Evolutionary conservation across 2,329 filamentous ascomycete genomes (phyloP), one percentile per base, ranked within the genome.

Genomic region (Ophiostoma quercus): DNA sequence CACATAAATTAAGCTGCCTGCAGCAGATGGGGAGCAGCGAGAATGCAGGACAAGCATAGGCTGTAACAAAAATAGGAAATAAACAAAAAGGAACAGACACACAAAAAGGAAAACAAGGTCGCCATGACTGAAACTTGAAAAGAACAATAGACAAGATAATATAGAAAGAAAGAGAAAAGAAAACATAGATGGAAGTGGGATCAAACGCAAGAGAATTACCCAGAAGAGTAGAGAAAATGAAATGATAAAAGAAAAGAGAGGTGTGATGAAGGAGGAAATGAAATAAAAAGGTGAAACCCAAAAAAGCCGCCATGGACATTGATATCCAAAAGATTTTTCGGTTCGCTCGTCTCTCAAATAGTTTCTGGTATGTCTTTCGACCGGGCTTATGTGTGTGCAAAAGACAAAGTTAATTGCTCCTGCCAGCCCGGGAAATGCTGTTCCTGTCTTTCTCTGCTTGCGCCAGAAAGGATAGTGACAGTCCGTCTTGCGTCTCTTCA

Each of bases 111-210:
- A 57, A 47, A 62, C 39, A 57, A 3, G 9, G n/a, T 60, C 47
- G n/a, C 37, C 47, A 47, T 43, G 68, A 43, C 54, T n/a, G 62
- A 69, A 71, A 77, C 63, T 51, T 68, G 69, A 75, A 74, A 75
- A 74, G 76, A 74, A 79, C 77, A 79, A 76, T 77, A 75, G 72
- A 72, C 69, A 69, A 71, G 73, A 73, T 25, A 68, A 67, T 39
- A 68, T 39, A 19, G 5, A 65, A 62, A 68, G 70, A 70, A 69
- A 70, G 37, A 67, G 65, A 72, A 54, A 65, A n/a, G 66, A 68
- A 70, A 60, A 29, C 34, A 34, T 34, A 34, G 62, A 65, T 39
- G 62, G 34, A 12, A 22, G 6, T 39, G 34, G 19, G 66, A 51
- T 22, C 62, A 65, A 65, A 12, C 62, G 34, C 62, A 65, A 39